Evolutionary conservation across 2,329 filamentous ascomycete genomes (phyloP).

Genomic region (Dactylellina haptotyla): DNA sequence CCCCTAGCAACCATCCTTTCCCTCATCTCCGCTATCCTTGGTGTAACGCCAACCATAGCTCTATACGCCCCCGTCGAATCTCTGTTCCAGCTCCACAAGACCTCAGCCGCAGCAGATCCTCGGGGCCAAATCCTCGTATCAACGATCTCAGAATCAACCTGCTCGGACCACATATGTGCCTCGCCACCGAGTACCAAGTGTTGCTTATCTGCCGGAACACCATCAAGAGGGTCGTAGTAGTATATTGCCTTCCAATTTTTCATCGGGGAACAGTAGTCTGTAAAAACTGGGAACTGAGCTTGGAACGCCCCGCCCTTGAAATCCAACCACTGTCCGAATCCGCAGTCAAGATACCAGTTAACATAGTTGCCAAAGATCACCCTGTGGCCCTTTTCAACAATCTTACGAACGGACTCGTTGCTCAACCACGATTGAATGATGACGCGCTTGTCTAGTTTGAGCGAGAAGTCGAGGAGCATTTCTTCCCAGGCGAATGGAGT

Average conservation of each 20-base stretch:
- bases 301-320: conserved; percentile 70
- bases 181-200: conserved; percentile 82
- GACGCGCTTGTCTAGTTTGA: conserved; percentile 75
- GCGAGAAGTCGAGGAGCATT: conserved; percentile 80
- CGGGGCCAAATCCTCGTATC: conserved; percentile 83
- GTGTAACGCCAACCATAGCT: conserved; percentile 75
- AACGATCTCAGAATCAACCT: conserved; percentile 78
- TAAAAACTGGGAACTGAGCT: conserved; percentile 75
- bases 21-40: conserved; percentile 77
- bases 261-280: conserved; percentile 80
- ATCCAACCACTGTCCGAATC: conserved; percentile 81
- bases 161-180: conserved; percentile 81
- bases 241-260: conserved; percentile 86
- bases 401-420: conserved; percentile 69
- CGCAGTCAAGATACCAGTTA: conserved; percentile 86
- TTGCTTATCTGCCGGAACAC: conserved; percentile 70
- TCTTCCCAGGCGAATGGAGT: conserved; percentile 88
- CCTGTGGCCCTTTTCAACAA: conserved; percentile 73
- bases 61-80: conserved; percentile 75
- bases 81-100: conserved; percentile 79
- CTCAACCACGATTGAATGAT: conserved; percentile 83
- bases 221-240: conserved; percentile 76
- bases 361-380: conserved; percentile 80
- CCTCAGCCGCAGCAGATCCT: conserved; percentile 77
- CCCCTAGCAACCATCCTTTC: conserved; percentile 78